Evolutionary conservation across 202 grass and related monocot species (phyloP), one percentile per base, ranked within the genome.

Genomic region (Panicum hallii): DNA sequence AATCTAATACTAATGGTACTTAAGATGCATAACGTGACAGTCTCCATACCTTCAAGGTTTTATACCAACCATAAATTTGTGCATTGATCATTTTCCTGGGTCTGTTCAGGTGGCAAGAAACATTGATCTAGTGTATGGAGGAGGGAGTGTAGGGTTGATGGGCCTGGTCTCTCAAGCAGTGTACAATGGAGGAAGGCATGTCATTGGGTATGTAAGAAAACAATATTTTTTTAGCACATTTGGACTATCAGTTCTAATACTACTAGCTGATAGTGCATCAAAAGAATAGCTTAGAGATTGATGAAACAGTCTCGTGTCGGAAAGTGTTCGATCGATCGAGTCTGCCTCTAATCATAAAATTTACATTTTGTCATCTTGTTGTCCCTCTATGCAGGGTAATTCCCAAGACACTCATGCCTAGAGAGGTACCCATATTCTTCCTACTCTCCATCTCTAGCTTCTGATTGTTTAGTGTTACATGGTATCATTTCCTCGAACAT

Each of bases 51-150:
- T 70, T 38, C 20, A 22, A 58, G 42, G 53, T 43, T 69, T 70
- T 69, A 2, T 49, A 41, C 19, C 56, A 63, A 47, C 14, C 41
- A 69, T 58, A 77, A 43, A 20, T 77, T 28, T 78, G 11, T 68
- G 36, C 41, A 28, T 28, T 9, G 22, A 48, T 54, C 57, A 2
- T 43, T 43, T 61, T 22, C 2, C 42, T 23, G 56, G 10, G 19
- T 74, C 30, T 63, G 10, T 70, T 79, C 63, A 91, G 90, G 90
- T 91, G 61, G 55, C 61, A 70, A 86, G 82, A 71, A 88, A 86
- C 74, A 83, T 92, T 64, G 90, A 92, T 88, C 79, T 92, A 58
- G 90, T 92, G n/a, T 92, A 88, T 75, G 90, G 90, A 62, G 90
- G 90, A 72, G 86, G 90, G 5, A 92, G 90, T 65, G 74, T 88